Evolutionary conservation across 352 stramenopile genomes (phyloP), one percentile per base, ranked within the genome.

Genomic region (Globisporangium middletonii): DNA sequence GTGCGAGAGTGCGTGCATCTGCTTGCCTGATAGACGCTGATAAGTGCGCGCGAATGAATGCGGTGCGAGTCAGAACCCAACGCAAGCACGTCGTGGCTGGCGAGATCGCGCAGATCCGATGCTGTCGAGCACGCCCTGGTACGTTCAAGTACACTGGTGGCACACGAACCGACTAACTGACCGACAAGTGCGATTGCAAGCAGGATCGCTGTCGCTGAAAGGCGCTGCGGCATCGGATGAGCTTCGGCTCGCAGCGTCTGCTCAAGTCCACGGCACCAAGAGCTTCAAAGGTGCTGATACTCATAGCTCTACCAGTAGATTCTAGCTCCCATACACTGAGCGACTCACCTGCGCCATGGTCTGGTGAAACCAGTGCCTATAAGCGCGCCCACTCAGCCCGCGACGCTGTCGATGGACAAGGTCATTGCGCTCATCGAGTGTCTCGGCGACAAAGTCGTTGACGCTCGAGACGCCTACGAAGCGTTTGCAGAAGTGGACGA

Each of bases 371-470:
- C 23, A 38, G 33, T 38, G 33, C 33, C 33, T 38, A 6, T 9
- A 38, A 38, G 11, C 33, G 33, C 2, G 2, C 33, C 33, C 3
- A 38, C 11, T 9, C 33, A 38, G 9, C 49, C 45, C 9, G 0
- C 54, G 7, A 58, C 64, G 2, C 57, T 84, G 3, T 52, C 74
- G 0, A 63, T 72, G 16, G 63, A 79, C 16, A 70, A 72, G 43
- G 78, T 89, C 48, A 64, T 86, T 33, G 65, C 72, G 6, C 41
- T 91, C 35, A 67, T 91, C 19, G 78, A 91, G 57, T 70, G 78
- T 23, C 63, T 91, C 1, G 80, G 80, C 0, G 78, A 91, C 19
- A 61, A 79, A 53, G 79, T 91, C 0, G 71, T 69, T 3, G 69
- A 86, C 26, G 78, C 79, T 9, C 73, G 75, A 28, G 80, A 83